Evolutionary conservation across 1,139 yeast species (phyloP).

Genomic region (Pichia sp.): DNA sequence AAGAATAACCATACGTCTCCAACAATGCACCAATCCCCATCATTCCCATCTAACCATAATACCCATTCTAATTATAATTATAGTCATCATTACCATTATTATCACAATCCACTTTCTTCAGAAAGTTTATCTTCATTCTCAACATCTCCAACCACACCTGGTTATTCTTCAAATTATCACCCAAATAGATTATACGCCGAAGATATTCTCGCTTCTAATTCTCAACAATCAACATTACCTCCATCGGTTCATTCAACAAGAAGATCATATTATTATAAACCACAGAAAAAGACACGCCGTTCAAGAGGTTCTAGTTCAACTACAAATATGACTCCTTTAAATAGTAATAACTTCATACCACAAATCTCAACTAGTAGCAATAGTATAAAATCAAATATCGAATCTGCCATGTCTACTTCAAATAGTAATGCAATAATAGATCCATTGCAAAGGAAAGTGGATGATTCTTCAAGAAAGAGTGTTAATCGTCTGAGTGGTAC

Average conservation of each 20-base stretch:
- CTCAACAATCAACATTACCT: slow-evolving; percentile 10
- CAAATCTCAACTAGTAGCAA: slow-evolving; percentile 1
- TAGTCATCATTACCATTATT: slow-evolving; percentile 5
- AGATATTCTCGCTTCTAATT: slow-evolving; percentile 15
- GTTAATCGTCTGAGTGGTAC: background rate
- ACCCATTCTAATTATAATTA: background rate
- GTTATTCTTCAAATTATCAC: slow-evolving; percentile 16
- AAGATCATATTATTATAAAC: slow-evolving; percentile 28
- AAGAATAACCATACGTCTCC: slow-evolving; percentile 25
- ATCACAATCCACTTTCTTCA: slow-evolving; percentile 13
- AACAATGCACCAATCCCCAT: slow-evolving; percentile 16
- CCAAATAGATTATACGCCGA: slow-evolving; percentile 23
- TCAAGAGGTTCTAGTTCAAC: slow-evolving; percentile 20
- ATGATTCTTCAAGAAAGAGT: background rate
- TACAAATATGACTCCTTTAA: background rate
- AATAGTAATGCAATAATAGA: background rate
- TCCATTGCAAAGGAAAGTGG: background rate
- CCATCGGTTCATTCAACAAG: slow-evolving; percentile 22
- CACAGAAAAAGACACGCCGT: slow-evolving; percentile 19
- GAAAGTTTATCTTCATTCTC: slow-evolving; percentile 8
- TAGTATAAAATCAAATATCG: background rate
- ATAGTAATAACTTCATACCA: slow-evolving; percentile 1
- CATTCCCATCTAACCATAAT: slow-evolving; percentile 20
- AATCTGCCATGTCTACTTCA: slow-evolving; percentile 1
- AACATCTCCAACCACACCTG: slow-evolving; percentile 13